Evolutionary conservation across 441 rosid species (phyloP).

Genomic region (Pelargonium myrrhifolium): DNA sequence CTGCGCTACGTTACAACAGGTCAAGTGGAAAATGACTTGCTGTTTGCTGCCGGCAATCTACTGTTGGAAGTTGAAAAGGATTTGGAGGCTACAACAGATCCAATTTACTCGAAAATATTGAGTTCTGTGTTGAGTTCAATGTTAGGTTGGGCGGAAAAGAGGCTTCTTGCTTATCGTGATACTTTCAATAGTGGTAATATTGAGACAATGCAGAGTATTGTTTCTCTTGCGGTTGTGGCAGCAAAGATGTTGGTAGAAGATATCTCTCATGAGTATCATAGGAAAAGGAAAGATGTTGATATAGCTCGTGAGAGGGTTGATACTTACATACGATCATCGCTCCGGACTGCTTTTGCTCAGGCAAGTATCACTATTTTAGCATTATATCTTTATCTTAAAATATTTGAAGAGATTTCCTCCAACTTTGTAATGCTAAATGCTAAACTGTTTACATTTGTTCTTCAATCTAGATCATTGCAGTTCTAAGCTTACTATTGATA

Average conservation of each 20-base stretch:
- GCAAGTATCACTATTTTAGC: slow-evolving; percentile 25
- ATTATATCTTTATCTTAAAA: slow-evolving; percentile 10
- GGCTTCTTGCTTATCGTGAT: slow-evolving; percentile 52
- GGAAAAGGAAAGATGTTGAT: slow-evolving; percentile 36
- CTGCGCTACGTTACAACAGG: slow-evolving; percentile 49
- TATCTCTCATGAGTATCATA: slow-evolving; percentile 39
- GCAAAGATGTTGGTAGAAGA: slow-evolving; percentile 44
- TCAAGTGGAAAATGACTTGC: slow-evolving; percentile 52
- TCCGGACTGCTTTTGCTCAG: slow-evolving; percentile 47
- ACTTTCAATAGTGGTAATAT: slow-evolving; percentile 43
- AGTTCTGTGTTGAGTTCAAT: slow-evolving; percentile 40
- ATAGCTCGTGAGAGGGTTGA: slow-evolving; percentile 45
- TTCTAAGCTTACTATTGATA: background rate
- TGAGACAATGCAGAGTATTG: slow-evolving; percentile 48
- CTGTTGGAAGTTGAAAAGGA: slow-evolving; percentile 49
- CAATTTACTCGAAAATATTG: slow-evolving; percentile 30
- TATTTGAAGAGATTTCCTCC: background rate
- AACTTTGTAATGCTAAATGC: background rate
- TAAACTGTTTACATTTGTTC: background rate
- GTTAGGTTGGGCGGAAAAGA: slow-evolving; percentile 55
- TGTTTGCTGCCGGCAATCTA: slow-evolving; percentile 54
- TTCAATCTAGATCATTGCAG: background rate
- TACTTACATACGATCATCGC: slow-evolving; percentile 49
- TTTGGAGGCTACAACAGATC: slow-evolving; percentile 34
- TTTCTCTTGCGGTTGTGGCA: slow-evolving; percentile 45